Base-by-base conservation (phyloP, 2,329 filamentous ascomycete species). In the Parastagonospora avenae region DNA sequence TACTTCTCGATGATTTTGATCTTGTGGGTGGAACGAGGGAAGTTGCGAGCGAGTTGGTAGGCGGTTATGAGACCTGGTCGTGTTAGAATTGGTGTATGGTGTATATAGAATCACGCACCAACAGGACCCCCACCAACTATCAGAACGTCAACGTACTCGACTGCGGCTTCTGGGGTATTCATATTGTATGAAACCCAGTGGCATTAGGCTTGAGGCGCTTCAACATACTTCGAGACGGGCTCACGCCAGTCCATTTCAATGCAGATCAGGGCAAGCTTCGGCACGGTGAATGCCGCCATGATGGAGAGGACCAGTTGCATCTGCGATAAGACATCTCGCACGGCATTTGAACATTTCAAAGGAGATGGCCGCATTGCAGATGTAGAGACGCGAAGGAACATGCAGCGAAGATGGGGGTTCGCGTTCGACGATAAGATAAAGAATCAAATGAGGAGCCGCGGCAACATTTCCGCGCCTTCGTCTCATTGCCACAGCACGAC, bases 1-100 rank as follows among this genome's bases (percentile, higher is more conserved):
- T 80, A 62, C 50, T 79, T 77, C 56, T 83, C 80, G 47, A 82
- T 74, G 39, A 82, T 78, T 46, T 75, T 75, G 37, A 80, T 48
- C 70, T 73, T 45, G 74, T 65, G 50, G 60, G 72, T 54, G 73
- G 78, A 47, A 8, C 32, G 46, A 61, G 73, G 54, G 61, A 74
- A 50, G 77, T 72, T 72, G 77, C 71, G 73, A 36, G 73, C 72
- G 24, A 82, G 71, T 64, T 81, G 77, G 59, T 77, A 77, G 1
- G 77, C 78, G 52, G 74, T 77, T 31, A 78, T 60, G 39, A 77
- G 71, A 32, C 71, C 70, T 60, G 8, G 11, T 29, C 42, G 15
- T 41, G 36, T 59, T 19, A 52, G 42, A 38, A n/a, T 8, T 30
- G 14, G n/a, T 12, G 8, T 15, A 15, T 8, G 46, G 14, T 7